phyloP scores from a whole-genome alignment of 176 grass and related monocot species.

The Avena insularis region DNA sequence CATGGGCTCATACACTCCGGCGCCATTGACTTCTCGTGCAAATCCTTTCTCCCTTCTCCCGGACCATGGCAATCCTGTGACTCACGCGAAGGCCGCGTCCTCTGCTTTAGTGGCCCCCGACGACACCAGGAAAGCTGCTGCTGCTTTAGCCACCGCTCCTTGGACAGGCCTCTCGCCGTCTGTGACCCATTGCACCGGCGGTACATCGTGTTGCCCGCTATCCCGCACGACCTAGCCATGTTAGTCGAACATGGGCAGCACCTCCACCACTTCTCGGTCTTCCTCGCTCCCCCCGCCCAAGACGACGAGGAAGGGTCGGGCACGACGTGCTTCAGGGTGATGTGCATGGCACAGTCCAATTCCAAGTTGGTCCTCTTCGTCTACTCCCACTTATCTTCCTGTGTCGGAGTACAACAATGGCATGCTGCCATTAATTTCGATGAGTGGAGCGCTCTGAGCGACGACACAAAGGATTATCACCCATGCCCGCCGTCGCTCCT shows the following conservation, averaged over 20 bases:
- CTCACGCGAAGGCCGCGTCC: neutral
- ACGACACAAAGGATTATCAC: neutral
- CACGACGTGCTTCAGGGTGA: neutral
- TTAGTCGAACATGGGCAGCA: neutral
- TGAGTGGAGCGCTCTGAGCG: neutral
- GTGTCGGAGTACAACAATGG: neutral
- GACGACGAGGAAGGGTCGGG: neutral
- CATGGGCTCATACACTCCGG: neutral
- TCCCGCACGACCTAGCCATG: neutral
- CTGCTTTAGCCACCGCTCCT: neutral
- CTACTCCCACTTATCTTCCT: neutral
- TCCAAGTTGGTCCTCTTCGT: neutral
- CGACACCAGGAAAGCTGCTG: neutral
- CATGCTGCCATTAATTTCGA: neutral
- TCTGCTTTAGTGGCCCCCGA: too few relatives aligned
- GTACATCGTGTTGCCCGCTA: neutral
- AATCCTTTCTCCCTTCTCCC: neutral
- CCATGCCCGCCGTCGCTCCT: neutral
- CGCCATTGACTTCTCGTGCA: neutral
- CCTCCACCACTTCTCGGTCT: neutral
- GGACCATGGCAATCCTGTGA: neutral
- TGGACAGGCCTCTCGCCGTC: neutral
- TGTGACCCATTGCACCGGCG: slow-evolving; percentile 8
- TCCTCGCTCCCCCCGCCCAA: neutral
- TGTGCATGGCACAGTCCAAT: neutral